phyloP scores from a whole-genome alignment of 2,329 filamentous ascomycete genomes.

The Cladophialophora yegresii region DNA sequence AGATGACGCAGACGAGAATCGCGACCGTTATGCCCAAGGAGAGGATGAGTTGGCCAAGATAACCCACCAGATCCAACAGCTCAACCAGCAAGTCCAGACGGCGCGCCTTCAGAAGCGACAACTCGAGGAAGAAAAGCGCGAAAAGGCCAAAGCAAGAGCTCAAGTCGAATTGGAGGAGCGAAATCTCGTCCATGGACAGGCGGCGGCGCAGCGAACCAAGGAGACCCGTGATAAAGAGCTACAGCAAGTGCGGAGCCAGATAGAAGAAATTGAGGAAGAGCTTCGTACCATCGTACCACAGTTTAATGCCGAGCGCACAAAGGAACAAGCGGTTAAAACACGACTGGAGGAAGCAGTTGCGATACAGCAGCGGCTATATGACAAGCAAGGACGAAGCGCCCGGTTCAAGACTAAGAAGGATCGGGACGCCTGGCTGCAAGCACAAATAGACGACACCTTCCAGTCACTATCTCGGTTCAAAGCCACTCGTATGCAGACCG shows the following conservation, averaged over 20 bases:
- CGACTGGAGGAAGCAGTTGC: conserved; percentile 76
- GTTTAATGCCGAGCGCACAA: conserved; percentile 70
- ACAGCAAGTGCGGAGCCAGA: conserved; percentile 70
- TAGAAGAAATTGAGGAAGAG: conserved; percentile 73
- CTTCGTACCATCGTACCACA: conserved; percentile 71
- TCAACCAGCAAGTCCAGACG: conserved; percentile 81
- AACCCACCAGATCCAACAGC: conserved; percentile 74
- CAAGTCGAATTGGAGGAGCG: conserved; percentile 85
- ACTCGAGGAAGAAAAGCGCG: conserved; percentile 84
- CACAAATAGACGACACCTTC: conserved; percentile 79
- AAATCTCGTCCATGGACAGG: conserved; percentile 78
- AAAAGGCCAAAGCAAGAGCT: conserved; percentile 75
- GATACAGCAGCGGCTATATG: conserved; percentile 75
- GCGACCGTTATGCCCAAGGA: conserved; percentile 71
- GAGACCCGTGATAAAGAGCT: conserved; percentile 71
- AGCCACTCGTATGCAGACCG: conserved; percentile 78
- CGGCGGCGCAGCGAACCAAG: conserved; percentile 71
- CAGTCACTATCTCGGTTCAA: conserved; percentile 76
- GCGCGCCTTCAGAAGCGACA: conserved; percentile 82
- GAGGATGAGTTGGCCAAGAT: conserved; percentile 77
- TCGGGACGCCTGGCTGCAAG: conserved; percentile 77
- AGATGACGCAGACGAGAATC: conserved; percentile 79
- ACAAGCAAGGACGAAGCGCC: conserved; percentile 85
- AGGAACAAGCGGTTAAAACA: conserved; percentile 70
- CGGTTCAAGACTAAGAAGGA: conserved; percentile 87